Base-by-base conservation (phyloP, 495 filamentous ascomycete species). In the Hypoxylon lenormandii region DNA sequence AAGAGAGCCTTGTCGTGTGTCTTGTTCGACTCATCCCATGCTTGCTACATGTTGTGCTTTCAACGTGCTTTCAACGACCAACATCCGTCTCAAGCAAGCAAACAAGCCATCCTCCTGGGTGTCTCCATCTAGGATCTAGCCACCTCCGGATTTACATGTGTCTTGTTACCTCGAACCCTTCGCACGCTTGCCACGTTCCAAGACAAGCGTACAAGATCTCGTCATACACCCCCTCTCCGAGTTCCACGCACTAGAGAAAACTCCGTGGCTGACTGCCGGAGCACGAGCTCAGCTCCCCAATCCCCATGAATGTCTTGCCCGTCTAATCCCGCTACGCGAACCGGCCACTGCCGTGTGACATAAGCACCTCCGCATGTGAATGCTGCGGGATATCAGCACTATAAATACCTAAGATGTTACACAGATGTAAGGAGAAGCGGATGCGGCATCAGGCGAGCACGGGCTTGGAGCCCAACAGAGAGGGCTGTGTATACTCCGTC, bases 181-280 rank as follows among this genome's bases (percentile, higher is more conserved):
- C 10, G 30, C 30, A 33, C 30, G 19, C 18, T 30, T 51, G 33
- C 46, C 22, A 49, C 33, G 46, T 28, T 26, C 51, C 57, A 30
- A 48, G 23, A 61, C 64, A 40, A 22, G 22, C 8, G 57, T 46
- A 47, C 52, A 49, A 62, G 65, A 68, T 68, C 65, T 47, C 43
- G 58, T 62, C 38, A 49, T 58, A 58, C 65, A 28, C 22, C 3
- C 16, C 37, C 21, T 15, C 18, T 28, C 21, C 47, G 26, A 48
- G 43, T 49, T 49, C 55, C 13, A 18, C 12, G 45, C 13, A 23
- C 52, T 22, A 21, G 48, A 48, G 42, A 60, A 54, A 49, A 54
- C 51, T 51, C 66, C 33, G 48, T 47, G 28, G 66, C 66, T 69
- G 49, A 43, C 59, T 40, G 61, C 37, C 21, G 51, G 56, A 48